A percentile compares a stretch with the other conserved stretches of the same genome.
These are phyloP conservation scores for Nyctanthes arbortristis DNA, from an alignment of 257 asterid genomes.

Conservation along the genomic window DNA sequence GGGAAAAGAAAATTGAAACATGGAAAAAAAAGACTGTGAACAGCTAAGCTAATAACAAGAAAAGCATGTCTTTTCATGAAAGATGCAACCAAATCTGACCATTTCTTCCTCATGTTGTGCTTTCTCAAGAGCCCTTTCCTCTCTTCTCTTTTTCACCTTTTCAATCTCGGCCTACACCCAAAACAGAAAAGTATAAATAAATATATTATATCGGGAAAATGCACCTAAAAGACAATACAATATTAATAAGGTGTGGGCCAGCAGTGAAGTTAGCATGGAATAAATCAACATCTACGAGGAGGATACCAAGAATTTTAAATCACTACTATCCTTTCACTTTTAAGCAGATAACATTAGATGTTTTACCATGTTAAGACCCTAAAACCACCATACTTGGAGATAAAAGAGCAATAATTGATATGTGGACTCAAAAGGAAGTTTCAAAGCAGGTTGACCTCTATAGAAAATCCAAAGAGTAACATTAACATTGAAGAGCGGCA, in stretches of 20 bases:
- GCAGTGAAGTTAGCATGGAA: conserved; percentile 14
- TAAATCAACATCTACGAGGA: conserved; percentile 12
- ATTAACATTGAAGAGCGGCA: background rate
- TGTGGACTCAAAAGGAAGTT: conserved; percentile 8
- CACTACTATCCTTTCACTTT: conserved; percentile 7
- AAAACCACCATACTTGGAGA: background rate
- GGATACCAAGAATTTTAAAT: conserved; percentile 5
- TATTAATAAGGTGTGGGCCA: conserved; percentile 15
- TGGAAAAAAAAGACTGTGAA: too few relatives aligned
- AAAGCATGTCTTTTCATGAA: conserved; percentile 6
- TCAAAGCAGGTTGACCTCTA: background rate
- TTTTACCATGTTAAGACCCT: background rate
- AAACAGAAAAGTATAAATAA: conserved; percentile 10
- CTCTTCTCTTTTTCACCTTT: conserved; percentile 94
- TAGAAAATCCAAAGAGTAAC: background rate
- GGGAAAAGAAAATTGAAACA: background rate
- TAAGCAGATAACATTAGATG: background rate
- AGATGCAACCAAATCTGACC: conserved; percentile 41
- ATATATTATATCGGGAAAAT: background rate
- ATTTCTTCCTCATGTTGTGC: conserved; percentile 98
- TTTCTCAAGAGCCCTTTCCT: conserved; percentile 93
- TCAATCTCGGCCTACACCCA: conserved; percentile 80
- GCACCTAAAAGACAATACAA: conserved; percentile 4
- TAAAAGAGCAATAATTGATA: background rate
- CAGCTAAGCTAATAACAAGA: too few relatives aligned